Conservation (phyloP, 2,329 filamentous ascomycete species). For the Cladophialophora psammophila region DNA sequence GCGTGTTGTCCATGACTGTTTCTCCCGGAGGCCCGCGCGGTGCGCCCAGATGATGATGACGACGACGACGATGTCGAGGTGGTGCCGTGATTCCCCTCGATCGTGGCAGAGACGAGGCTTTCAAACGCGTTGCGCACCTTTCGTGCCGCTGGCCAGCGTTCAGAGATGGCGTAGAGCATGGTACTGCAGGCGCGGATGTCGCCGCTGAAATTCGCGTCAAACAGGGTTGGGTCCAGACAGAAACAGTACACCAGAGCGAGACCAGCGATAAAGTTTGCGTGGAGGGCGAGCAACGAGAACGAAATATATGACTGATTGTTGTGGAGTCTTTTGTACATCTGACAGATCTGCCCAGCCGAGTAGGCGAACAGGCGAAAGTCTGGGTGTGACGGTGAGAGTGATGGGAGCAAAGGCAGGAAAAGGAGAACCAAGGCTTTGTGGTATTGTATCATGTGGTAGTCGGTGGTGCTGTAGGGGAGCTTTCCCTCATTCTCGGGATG, state of each 20-base stretch:
- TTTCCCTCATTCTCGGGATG: neutral
- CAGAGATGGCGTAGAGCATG: slow-evolving; percentile 19
- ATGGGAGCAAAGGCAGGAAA: neutral
- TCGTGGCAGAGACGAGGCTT: slow-evolving; percentile 31
- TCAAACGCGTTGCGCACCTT: slow-evolving; percentile 14
- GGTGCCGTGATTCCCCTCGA: slow-evolving; percentile 25
- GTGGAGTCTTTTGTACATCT: slow-evolving; percentile 16
- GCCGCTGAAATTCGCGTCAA: slow-evolving; percentile 9
- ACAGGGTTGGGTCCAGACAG: slow-evolving; percentile 7
- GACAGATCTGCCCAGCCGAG: slow-evolving; percentile 10
- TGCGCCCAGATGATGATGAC: neutral
- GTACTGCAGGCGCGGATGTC: slow-evolving; percentile 21
- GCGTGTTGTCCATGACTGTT: neutral
- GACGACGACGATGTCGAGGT: neutral
- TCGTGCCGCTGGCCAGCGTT: slow-evolving; percentile 9
- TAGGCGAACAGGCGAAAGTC: slow-evolving; percentile 13
- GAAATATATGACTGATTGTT: slow-evolving; percentile 11
- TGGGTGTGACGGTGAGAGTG: neutral
- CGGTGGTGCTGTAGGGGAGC: slow-evolving; percentile 5
- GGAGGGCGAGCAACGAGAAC: slow-evolving; percentile 13
- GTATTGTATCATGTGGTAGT: slow-evolving; percentile 13
- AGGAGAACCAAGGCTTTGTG: slow-evolving; percentile 6
- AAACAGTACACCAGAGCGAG: slow-evolving; percentile 17
- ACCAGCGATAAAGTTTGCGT: slow-evolving; percentile 11
- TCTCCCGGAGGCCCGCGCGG: neutral